These are phyloP conservation scores for Borealophlyctis nickersoniae DNA, from an alignment of 192 early-diverging fungal species.

Conservation along the genomic window DNA sequence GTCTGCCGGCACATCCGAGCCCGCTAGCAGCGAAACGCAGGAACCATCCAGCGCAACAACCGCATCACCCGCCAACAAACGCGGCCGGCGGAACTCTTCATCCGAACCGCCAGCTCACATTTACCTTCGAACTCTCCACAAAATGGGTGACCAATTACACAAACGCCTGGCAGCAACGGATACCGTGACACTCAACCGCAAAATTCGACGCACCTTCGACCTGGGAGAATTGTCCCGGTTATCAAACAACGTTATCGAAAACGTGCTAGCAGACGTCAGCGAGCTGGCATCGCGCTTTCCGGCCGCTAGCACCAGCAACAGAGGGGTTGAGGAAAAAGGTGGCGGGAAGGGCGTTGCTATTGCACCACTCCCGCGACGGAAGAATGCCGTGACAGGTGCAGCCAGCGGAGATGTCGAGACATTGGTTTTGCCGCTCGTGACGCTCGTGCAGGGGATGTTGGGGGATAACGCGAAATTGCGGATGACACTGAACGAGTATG, in stretches of 20 bases:
- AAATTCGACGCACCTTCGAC: conserved; percentile 37
- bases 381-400: no score
- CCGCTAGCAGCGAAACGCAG: not conserved
- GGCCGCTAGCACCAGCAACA: not conserved
- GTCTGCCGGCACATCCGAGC: not conserved
- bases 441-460: conserved; percentile 34
- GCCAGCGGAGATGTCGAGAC: not conserved
- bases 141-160: conserved; percentile 23
- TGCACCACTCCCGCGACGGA: no score
- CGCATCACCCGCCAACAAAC: not conserved
- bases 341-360: not conserved
- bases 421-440: conserved; percentile 32
- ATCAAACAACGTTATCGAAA: conserved; percentile 37
- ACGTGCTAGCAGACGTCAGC: conserved; percentile 31
- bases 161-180: conserved; percentile 31
- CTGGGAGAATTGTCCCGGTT: conserved; percentile 33
- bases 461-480: conserved; percentile 22
- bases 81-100: not conserved
- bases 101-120: conserved; percentile 3
- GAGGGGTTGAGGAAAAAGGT: not conserved
- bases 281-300: conserved; percentile 30
- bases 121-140: conserved; percentile 25
- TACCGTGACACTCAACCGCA: conserved; percentile 35
- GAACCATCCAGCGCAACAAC: not conserved
- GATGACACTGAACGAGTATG: conserved; percentile 32